These are phyloP conservation scores for Apophysomyces ossiformis DNA, from an alignment of 371 early-diverging fungal species.

Conservation along the genomic window DNA sequence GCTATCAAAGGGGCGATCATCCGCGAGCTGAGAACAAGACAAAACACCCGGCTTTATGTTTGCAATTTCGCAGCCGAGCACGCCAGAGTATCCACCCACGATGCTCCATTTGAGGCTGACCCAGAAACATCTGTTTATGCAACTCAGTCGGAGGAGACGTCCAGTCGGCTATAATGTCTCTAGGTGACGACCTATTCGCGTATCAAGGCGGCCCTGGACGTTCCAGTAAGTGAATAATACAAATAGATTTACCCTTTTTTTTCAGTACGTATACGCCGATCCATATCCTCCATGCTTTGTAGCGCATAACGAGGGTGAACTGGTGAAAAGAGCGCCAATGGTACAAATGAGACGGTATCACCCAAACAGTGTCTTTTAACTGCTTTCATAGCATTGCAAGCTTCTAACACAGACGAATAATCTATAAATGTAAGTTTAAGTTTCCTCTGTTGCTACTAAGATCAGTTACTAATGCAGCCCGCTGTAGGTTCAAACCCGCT, in stretches of 20 bases:
- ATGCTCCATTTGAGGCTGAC: slow-evolving; percentile 15
- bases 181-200: slow-evolving; percentile 16
- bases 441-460: background rate
- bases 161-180: too few relatives aligned
- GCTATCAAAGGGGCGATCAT: background rate
- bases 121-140: slow-evolving; percentile 12
- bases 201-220: slow-evolving; percentile 15
- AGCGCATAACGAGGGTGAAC: slow-evolving; percentile 2
- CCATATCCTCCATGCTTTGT: background rate
- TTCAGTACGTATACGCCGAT: background rate
- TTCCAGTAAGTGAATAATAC: slow-evolving; percentile 6
- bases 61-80: background rate
- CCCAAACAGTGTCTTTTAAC: background rate
- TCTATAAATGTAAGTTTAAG: background rate
- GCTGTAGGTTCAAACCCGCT: slow-evolving; percentile 10
- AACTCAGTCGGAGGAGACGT: background rate
- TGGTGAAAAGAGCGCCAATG: background rate
- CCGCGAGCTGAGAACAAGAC: background rate
- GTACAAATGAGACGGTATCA: background rate
- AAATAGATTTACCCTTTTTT: slow-evolving; percentile 2
- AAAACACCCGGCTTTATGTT: background rate
- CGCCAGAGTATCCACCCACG: background rate
- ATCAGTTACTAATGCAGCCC: background rate
- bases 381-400: background rate
- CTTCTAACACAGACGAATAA: background rate